Evolutionary conservation across 2,329 filamentous ascomycete species (phyloP), one percentile per base, ranked within the genome.

Genomic region (Fusarium nygamai): DNA sequence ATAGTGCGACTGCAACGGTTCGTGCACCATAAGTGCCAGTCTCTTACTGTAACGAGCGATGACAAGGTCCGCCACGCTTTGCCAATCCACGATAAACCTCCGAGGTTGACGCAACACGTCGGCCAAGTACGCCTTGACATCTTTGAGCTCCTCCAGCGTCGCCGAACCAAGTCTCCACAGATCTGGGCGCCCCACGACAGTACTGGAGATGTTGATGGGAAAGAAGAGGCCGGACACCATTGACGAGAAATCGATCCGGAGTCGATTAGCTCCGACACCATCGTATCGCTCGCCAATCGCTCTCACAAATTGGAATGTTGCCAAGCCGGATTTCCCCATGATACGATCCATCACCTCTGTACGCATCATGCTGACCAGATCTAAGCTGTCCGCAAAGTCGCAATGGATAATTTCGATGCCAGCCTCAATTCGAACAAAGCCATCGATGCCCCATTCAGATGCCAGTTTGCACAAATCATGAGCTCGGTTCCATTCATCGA

Each of bases 331-430:
- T 1, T 64, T 48, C 29, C 77, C 68, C 38, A 78, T 64, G 17
- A 69, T 72, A 8, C 75, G 67, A 3, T 75, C 51, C 6, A 43
- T 38, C 38, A 76, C n/a, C 51, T 75, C 67, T 44, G 72, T 78
- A n/a, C 79, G 81, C 34, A 78, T 73, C 31, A 81, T 78, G 9
- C 79, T 80, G 3, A 85, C 67, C 27, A 83, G 76, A 24, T 83
- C 78, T 17, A 89, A 70, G 2, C 85, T 85, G 6, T 82, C 72
- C 16, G 75, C 72, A 51, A 94, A 94, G 61, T 91, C 83, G 79
- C 92, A 94, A 27, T 92, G 83, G 57, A 94, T 92, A 61, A 93
- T 85, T 80, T 94, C 92, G 73, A 93, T 93, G 0, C 92, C 92
- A 24, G 87, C 86, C 77, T 94, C 92, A 86, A 91, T 91, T 17